phyloP scores from a whole-genome alignment of 148 eudicot species.

The Arctostaphylos glauca region DNA sequence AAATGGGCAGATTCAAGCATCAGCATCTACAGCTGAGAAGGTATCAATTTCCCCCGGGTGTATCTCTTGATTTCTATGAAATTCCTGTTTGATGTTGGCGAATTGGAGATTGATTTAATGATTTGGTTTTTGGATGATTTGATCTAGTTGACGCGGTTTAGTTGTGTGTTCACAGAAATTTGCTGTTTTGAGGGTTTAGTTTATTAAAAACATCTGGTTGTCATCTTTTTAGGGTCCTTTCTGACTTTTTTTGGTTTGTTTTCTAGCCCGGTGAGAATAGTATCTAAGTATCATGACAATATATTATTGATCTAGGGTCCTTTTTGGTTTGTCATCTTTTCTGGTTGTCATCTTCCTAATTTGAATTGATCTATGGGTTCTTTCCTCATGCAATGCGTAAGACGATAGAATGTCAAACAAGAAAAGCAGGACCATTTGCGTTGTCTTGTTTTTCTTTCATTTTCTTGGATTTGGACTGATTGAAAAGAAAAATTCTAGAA shows the following conservation, averaged over 20 bases:
- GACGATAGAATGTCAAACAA: not conserved
- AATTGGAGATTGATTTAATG: not conserved
- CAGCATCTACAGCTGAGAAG: constrained; percentile 66
- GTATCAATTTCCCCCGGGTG: constrained; percentile 26
- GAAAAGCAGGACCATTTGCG: not conserved
- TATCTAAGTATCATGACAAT: not conserved
- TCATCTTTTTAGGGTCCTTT: constrained; percentile 26
- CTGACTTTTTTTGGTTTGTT: constrained; percentile 38
- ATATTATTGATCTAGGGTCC: too few species aligned
- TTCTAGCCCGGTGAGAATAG: constrained; percentile 26
- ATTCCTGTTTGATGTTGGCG: constrained; percentile 13
- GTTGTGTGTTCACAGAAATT: constrained; percentile 8
- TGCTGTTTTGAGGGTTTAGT: constrained; percentile 13
- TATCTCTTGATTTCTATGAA: not conserved
- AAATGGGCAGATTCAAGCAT: constrained; percentile 52
- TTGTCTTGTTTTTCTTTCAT: not conserved
- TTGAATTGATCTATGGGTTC: constrained; percentile 37
- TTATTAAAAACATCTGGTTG: constrained; percentile 10
- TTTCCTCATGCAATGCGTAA: constrained; percentile 32
- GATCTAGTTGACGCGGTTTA: constrained; percentile 1
- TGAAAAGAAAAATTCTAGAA: not conserved
- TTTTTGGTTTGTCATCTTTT: too few species aligned
- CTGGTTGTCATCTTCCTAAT: constrained; percentile 18
- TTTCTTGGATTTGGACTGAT: not conserved
- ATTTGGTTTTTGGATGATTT: too few species aligned